Percentiles rank a stretch among this genome's conserved stretches.
phyloP scores from a whole-genome alignment of 768 basidiomycete species.

The Phlebiopsis flavidoalba region DNA sequence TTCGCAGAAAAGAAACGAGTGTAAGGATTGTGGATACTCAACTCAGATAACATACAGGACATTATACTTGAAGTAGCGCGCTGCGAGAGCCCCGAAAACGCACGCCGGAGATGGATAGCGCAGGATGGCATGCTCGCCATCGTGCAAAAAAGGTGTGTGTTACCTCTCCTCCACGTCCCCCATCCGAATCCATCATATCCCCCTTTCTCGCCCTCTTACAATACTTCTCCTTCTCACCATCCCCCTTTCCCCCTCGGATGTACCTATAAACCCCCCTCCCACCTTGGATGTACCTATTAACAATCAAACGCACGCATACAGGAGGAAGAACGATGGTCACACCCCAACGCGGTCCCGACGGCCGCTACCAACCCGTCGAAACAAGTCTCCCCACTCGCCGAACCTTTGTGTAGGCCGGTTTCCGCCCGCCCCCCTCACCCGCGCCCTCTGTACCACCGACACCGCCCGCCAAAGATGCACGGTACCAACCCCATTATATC shows the following conservation, averaged over 20 bases:
- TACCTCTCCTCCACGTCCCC: slow-evolving; percentile 8
- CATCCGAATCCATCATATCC: not conserved
- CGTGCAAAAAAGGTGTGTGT: slow-evolving; percentile 53
- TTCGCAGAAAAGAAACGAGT: no score
- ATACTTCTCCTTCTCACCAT: no score
- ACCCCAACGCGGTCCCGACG: slow-evolving; percentile 42
- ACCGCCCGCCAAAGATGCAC: slow-evolving; percentile 43
- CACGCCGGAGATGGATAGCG: slow-evolving; percentile 59
- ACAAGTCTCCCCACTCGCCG: slow-evolving; percentile 54
- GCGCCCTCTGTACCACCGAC: slow-evolving; percentile 30
- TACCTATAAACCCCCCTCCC: not conserved
- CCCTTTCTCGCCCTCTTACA: not conserved
- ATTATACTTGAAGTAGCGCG: no score
- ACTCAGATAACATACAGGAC: no score
- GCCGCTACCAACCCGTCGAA: slow-evolving; percentile 50
- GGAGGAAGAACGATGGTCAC: slow-evolving; percentile 20
- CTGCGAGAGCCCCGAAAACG: not conserved
- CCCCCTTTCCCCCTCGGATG: not conserved
- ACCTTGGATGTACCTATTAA: not conserved
- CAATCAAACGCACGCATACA: not conserved
- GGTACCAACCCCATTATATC: slow-evolving; percentile 1
- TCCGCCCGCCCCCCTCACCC: slow-evolving; percentile 33
- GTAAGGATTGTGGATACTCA: no score
- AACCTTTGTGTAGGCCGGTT: slow-evolving; percentile 58
- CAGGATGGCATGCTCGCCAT: slow-evolving; percentile 71